These are phyloP conservation scores for Colletotrichum lentis DNA, from an alignment of 2,329 filamentous ascomycete species.

Conservation along the genomic window DNA sequence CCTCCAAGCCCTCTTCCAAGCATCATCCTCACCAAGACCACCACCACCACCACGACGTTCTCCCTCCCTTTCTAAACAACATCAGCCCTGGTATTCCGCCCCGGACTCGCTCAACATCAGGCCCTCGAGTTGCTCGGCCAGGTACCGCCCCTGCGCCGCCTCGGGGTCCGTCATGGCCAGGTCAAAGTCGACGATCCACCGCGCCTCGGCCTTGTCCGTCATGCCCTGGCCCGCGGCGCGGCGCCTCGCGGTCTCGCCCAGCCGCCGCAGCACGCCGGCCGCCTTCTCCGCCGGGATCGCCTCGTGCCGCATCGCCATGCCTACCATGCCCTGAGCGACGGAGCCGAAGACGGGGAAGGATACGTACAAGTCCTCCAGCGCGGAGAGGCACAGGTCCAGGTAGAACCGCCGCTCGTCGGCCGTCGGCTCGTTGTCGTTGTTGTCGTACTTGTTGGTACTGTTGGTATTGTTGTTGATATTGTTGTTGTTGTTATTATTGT, in stretches of 20 bases:
- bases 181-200: constrained; percentile 9
- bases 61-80: background rate
- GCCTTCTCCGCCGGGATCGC: constrained; percentile 1
- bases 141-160: background rate
- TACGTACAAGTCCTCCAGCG: background rate
- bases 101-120: constrained; percentile 3
- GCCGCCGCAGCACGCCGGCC: background rate
- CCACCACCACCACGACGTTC: no score
- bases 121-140: constrained; percentile 5
- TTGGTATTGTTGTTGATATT: no score
- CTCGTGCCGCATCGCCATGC: constrained; percentile 14
- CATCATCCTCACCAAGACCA: no score
- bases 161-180: constrained; percentile 10
- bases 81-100: background rate
- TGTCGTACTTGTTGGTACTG: no score
- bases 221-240: background rate
- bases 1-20: no score
- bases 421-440: background rate
- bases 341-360: constrained; percentile 8
- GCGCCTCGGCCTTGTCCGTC: constrained; percentile 12
- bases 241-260: background rate
- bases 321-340: constrained; percentile 14
- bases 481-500: no score
- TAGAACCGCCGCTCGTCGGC: background rate
- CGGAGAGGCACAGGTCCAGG: background rate